These are phyloP conservation scores for Kluyveromyces lactis DNA, from an alignment of 805 yeast genomes.

Conservation along the genomic window DNA sequence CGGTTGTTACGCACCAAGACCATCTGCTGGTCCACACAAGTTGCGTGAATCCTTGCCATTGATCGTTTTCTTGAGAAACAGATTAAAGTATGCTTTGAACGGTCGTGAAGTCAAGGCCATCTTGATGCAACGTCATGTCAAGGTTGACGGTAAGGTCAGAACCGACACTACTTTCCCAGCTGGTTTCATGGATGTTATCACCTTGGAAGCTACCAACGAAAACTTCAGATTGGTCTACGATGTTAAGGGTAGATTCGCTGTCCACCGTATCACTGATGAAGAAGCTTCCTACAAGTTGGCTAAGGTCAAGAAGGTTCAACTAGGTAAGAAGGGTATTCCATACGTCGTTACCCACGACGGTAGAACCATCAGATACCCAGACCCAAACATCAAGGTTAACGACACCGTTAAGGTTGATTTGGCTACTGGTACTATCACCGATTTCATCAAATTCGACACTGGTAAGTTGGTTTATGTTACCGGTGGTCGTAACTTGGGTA, in stretches of 20 bases:
- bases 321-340: constrained; percentile 98
- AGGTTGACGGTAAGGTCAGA: constrained; percentile 99
- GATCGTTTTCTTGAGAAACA: constrained; percentile 94
- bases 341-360: constrained; percentile 99
- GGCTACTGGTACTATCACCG: constrained; percentile 89
- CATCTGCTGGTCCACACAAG: constrained; percentile 99
- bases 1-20: constrained; percentile 99
- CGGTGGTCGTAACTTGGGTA: constrained; percentile 98
- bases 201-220: constrained; percentile 97
- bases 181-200: constrained; percentile 98
- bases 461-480: constrained; percentile 90
- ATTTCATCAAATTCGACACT: constrained; percentile 84
- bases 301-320: constrained; percentile 95
- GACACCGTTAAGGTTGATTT: constrained; percentile 97
- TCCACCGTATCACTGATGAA: constrained; percentile 98
- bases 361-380: constrained; percentile 99
- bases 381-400: constrained; percentile 92
- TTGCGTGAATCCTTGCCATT: constrained; percentile 96
- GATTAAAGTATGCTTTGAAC: constrained; percentile 97
- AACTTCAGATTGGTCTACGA: constrained; percentile 99
- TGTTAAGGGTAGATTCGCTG: constrained; percentile 98
- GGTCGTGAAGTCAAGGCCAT: constrained; percentile 99
- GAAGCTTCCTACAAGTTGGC: constrained; percentile 98
- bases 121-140: constrained; percentile 95
- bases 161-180: constrained; percentile 98